Conservation (phyloP, 345 rosid genomes). For the Eucalyptus curtisii region DNA sequence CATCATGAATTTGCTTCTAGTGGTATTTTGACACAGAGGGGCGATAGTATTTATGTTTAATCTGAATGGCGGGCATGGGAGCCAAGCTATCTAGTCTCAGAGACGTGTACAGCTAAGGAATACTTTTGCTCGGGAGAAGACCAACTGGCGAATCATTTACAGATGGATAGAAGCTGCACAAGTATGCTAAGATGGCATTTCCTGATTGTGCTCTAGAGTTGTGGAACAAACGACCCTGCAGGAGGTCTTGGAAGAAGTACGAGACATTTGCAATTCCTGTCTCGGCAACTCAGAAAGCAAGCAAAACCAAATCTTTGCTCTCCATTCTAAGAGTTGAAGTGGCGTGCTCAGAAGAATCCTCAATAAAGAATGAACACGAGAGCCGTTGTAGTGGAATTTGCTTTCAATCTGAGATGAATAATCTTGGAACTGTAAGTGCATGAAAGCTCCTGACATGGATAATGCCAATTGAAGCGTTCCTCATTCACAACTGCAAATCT, state of each 20-base stretch:
- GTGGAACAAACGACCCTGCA: not conserved
- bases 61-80: not conserved
- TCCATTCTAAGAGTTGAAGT: not conserved
- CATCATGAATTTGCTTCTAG: not conserved
- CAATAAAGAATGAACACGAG: not conserved
- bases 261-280: not conserved
- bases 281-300: not conserved
- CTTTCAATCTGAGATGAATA: not conserved
- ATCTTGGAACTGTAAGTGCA: not conserved
- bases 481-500: not conserved
- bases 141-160: not conserved
- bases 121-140: not conserved
- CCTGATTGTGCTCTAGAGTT: not conserved
- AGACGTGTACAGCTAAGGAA: not conserved
- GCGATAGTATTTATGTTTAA: accelerated
- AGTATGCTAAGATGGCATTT: not conserved
- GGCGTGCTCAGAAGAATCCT: not conserved
- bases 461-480: not conserved
- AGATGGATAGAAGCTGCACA: not conserved
- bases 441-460: not conserved
- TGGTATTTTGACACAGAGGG: not conserved
- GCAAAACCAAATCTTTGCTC: not conserved
- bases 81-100: not conserved
- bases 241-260: not conserved
- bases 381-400: not conserved